Conservation (phyloP, 805 yeast genomes). For the Yarrowia bubula region DNA sequence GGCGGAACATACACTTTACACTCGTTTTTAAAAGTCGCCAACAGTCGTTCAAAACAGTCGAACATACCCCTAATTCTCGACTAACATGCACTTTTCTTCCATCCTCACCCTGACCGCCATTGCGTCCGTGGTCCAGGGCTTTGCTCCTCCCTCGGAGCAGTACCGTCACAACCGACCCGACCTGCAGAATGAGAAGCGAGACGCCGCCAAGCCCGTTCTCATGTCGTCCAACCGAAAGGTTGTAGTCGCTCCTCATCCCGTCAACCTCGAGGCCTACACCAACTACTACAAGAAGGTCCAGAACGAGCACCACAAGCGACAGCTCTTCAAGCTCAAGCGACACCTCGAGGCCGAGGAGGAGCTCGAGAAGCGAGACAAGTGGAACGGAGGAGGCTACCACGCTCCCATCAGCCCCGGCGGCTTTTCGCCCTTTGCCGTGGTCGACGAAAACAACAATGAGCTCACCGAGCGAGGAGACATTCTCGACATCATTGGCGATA, state of each 20-base stretch:
- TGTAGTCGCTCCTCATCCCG: constrained; percentile 10
- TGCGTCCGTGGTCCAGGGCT: constrained; percentile 23
- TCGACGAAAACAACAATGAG: constrained; percentile 19
- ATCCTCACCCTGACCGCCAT: constrained; percentile 14
- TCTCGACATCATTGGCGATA: constrained; percentile 15
- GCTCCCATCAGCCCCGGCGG: background rate
- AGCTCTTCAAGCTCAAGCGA: constrained; percentile 25
- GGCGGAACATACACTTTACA: background rate
- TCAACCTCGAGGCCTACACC: constrained; percentile 25
- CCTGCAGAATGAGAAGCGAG: background rate
- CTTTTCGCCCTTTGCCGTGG: constrained; percentile 12
- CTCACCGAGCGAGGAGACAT: constrained; percentile 25
- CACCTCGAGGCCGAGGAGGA: constrained; percentile 17
- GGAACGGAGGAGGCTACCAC: background rate
- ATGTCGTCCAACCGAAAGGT: constrained; percentile 24
- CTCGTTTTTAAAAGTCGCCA: background rate
- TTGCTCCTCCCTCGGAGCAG: constrained; percentile 22
- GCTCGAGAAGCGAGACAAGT: constrained; percentile 7
- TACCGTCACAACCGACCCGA: constrained; percentile 17
- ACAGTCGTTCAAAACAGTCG: background rate
- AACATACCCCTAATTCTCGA: background rate
- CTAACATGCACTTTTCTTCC: constrained; percentile 6
- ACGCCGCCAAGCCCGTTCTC: constrained; percentile 10
- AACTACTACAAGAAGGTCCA: constrained; percentile 24
- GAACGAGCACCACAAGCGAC: constrained; percentile 25